Evolutionary conservation across 176 grass and related monocot species (phyloP), one percentile per base, ranked within the genome.

Genomic region (Melocanna baccifera): DNA sequence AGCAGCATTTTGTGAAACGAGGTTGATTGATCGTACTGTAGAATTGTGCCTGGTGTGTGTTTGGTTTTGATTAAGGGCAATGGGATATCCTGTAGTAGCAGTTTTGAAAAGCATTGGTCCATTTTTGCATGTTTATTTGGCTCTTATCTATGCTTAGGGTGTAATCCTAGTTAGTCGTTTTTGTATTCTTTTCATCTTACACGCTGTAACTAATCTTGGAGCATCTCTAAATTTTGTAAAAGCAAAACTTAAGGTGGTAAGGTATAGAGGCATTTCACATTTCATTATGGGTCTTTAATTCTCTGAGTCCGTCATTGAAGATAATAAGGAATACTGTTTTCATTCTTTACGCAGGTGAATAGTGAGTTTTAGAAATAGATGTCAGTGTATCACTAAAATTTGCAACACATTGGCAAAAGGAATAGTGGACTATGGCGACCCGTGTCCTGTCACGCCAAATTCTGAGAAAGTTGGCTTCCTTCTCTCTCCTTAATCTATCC

Each of bases 371-470:
- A 0, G 5, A 66, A 12, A 1, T 15, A 62, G 5, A 75, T 74
- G 70, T 10, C 22, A 18, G 2, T 23, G 12, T n/a, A 41, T 23
- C 20, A 36, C 45, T 14, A 32, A 50, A 30, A 48, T 28, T 67
- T 32, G 14, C 23, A 20, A 61, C 85, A 62, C 30, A 4, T 8
- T 53, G 69, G 10, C 12, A 30, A 22, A 22, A 67, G 23, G n/a
- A 76, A 34, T 55, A 47, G 2, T 40, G 19, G 23, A 13, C 22
- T 56, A 96, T 96, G 94, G 80, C 77, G 14, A 55, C 1, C 62
- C 73, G 88, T 53, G 36, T 78, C 68, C 55, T 89, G 15, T 82
- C 76, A 10, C 77, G 45, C 75, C 84, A 77, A 70, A 87, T 71
- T 32, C 43, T 91, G 55, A 83, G 67, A 73, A 89, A 69, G 1